Conservation (phyloP, 1,139 yeast species). For the Saccharomyces hybrid region DNA sequence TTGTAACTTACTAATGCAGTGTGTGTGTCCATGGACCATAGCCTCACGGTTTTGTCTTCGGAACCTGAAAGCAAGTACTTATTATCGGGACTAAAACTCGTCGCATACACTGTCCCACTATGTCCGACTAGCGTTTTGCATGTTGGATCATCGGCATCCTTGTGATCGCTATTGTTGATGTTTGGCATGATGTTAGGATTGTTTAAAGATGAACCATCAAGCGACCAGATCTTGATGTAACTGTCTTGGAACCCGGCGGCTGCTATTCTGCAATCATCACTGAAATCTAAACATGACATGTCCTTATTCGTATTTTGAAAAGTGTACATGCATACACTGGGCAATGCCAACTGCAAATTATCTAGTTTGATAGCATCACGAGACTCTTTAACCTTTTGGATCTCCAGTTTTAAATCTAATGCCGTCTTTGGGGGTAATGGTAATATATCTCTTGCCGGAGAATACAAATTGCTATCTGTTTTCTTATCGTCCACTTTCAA, state of each 20-base stretch:
- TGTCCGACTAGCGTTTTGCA: constrained; percentile 76
- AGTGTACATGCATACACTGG: constrained; percentile 96
- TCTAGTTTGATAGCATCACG: constrained; percentile 62
- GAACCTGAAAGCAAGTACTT: constrained; percentile 73
- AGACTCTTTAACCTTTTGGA: constrained; percentile 72
- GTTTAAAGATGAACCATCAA: constrained; percentile 74
- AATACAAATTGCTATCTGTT: constrained; percentile 34
- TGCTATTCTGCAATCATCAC: constrained; percentile 75
- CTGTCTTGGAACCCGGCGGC: constrained; percentile 96
- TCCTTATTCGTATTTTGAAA: constrained; percentile 92
- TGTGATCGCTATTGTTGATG: constrained; percentile 15
- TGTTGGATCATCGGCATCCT: constrained; percentile 13
- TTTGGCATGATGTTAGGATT: constrained; percentile 8
- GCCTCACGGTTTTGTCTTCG: constrained; percentile 83
- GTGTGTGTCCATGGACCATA: constrained; percentile 92
- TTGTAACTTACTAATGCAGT: constrained; percentile 87
- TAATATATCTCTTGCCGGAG: constrained; percentile 65
- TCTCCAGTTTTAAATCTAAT: constrained; percentile 69
- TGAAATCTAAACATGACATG: constrained; percentile 74
- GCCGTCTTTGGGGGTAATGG: constrained; percentile 84
- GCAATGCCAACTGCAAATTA: constrained; percentile 68
- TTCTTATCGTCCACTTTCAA: constrained; percentile 11
- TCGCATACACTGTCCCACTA: constrained; percentile 87
- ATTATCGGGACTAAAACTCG: constrained; percentile 86
- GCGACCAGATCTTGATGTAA: constrained; percentile 82